Evolutionary conservation across 306 rosid species (phyloP).

Genomic region (Sicyos edulis): DNA sequence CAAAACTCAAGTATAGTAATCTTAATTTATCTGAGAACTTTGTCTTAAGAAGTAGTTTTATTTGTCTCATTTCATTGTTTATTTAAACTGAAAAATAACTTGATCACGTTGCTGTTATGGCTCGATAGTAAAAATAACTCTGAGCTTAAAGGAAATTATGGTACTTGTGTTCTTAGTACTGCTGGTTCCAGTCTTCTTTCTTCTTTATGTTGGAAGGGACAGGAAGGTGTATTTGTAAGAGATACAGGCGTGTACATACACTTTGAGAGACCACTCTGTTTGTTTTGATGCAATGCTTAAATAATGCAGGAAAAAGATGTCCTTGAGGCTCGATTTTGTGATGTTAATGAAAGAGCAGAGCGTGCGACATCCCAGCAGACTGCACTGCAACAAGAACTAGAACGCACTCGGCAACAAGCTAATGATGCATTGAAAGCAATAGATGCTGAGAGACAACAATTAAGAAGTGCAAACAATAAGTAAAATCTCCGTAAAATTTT

Average conservation of each 20-base stretch:
- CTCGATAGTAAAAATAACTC: not conserved
- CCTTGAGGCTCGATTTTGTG: constrained; percentile 59
- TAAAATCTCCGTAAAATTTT: constrained; percentile 30
- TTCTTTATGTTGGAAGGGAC: constrained; percentile 1
- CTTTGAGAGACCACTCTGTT: not conserved
- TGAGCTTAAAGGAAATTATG: not conserved
- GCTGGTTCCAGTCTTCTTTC: not conserved
- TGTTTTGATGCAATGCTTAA: constrained; percentile 29
- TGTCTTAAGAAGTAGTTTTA: not conserved
- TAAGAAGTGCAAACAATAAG: constrained; percentile 93
- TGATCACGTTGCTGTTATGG: constrained; percentile 5
- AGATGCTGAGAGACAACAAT: constrained; percentile 90
- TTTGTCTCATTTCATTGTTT: not conserved
- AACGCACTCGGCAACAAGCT: constrained; percentile 94
- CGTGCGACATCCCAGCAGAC: constrained; percentile 67
- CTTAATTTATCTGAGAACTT: not conserved
- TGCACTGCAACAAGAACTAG: constrained; percentile 82
- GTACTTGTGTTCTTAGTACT: not conserved
- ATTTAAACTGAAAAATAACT: not conserved
- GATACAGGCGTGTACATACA: not conserved
- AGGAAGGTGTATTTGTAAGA: not conserved
- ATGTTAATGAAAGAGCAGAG: constrained; percentile 71
- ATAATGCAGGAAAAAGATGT: constrained; percentile 87
- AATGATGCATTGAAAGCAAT: constrained; percentile 93
- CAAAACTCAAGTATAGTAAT: not conserved